Evolutionary conservation across 805 yeast genomes (phyloP), one percentile per base, ranked within the genome.

Genomic region (Metschnikowia bowlesiae): DNA sequence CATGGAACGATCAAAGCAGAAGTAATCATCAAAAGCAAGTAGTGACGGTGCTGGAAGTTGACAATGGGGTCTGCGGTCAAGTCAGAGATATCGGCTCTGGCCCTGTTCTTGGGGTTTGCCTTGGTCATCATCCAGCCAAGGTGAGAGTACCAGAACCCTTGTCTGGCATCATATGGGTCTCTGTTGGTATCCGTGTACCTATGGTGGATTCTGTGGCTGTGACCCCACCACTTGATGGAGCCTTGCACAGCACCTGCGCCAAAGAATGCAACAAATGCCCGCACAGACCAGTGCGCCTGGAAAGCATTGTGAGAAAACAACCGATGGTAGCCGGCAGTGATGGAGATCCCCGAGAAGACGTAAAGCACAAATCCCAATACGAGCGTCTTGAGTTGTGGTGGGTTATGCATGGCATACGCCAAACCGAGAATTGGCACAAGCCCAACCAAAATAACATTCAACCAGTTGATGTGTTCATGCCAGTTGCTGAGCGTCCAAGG

Each of bases 201-300:
- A 71, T 87, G 95, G 67, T 87, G 95, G 50, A 87, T 78, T 79
- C 95, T 80, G 70, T 87, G 95, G 47, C 86, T 79, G 66, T 87
- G 94, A 44, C 85, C 81, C 95, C 95, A 87, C 94, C 94, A 87
- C 68, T 87, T 87, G 67, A 87, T 83, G 39, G 92, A 85, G 57
- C 95, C 95, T 67, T 87, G 90, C 44, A 87, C 83, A 49, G 90
- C 82, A 39, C 90, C 87, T 33, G 92, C 89, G 55, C 95, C 95
- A 61, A 87, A 87, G 29, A 85, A 67, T 6, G 92, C 95, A 63
- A 70, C 85, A 58, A 84, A 80, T 39, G 85, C 62, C 57, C 82
- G 78, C 39, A 84, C 73, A 13, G 88, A 84, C 62, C 75, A 65
- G 52, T 73, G 76, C 48, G 86, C 90, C 48, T 77, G 76, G 61